A percentile compares a stretch with the other conserved stretches of the same genome.
Evolutionary conservation across 495 filamentous ascomycete species (phyloP).

Genomic region (Hypoxylon fuscum): DNA sequence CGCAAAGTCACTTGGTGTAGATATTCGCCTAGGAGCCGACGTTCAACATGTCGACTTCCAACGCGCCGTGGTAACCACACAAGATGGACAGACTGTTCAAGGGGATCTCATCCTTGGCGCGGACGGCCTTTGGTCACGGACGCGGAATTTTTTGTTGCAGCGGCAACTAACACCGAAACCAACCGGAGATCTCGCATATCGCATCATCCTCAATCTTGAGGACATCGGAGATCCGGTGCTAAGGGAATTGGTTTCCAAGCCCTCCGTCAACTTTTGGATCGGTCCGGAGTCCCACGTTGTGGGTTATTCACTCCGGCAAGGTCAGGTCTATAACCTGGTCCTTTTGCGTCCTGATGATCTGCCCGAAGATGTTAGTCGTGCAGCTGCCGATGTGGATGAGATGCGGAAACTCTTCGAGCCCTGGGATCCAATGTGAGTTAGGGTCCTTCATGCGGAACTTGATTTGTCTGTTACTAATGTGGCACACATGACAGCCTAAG

Average conservation of each 20-base stretch:
- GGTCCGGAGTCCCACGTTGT: conserved; percentile 67
- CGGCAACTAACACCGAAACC: conserved; percentile 52
- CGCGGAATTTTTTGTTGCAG: conserved; percentile 56
- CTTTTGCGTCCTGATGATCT: conserved; percentile 62
- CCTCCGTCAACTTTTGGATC: conserved; percentile 76
- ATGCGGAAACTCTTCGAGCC: conserved; percentile 57
- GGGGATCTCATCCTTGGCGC: conserved; percentile 64
- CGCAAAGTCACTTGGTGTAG: conserved; percentile 53
- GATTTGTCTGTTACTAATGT: background rate
- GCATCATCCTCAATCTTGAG: conserved; percentile 61
- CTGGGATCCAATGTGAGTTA: conserved; percentile 61
- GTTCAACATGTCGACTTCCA: conserved; percentile 54
- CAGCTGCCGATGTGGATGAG: conserved; percentile 56
- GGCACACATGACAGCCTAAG: conserved; percentile 33
- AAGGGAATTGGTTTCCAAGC: conserved; percentile 57
- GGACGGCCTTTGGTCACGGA: conserved; percentile 64
- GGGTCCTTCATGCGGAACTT: background rate
- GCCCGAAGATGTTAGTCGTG: conserved; percentile 53
- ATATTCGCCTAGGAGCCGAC: conserved; percentile 45
- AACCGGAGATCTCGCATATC: conserved; percentile 71
- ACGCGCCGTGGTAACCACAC: conserved; percentile 47
- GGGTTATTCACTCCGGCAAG: conserved; percentile 63
- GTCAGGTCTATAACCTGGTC: conserved; percentile 66
- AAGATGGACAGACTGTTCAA: conserved; percentile 44
- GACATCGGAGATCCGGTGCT: conserved; percentile 59